Percentiles rank a stretch among this genome's conserved stretches.
Evolutionary conservation across 1,284 basidiomycete species (phyloP).

Genomic region (Cutaneotrichosporon dermatis): DNA sequence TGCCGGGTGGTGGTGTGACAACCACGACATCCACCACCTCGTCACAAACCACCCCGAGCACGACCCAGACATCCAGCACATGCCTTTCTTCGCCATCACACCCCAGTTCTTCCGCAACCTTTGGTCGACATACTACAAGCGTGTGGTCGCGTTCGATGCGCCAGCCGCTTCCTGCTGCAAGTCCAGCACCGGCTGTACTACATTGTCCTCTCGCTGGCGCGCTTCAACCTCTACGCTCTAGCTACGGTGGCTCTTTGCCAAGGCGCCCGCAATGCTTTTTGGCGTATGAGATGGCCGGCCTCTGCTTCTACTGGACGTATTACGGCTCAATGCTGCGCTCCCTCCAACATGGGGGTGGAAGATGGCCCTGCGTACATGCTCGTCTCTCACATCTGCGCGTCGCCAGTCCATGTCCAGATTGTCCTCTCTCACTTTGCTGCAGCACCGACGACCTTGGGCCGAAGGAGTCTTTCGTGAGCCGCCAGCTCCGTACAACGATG

Average conservation of each 20-base stretch:
- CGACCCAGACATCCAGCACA: conserved; percentile 81
- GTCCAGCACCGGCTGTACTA: conserved; percentile 93
- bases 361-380: conserved; percentile 52
- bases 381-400: conserved; percentile 54
- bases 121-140: conserved; percentile 94
- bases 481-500: conserved; percentile 92
- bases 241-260: conserved; percentile 69
- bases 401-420: conserved; percentile 62
- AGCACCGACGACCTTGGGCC: conserved; percentile 89
- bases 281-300: conserved; percentile 51
- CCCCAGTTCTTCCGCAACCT: conserved; percentile 77
- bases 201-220: conserved; percentile 80
- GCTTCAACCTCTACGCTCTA: conserved; percentile 92
- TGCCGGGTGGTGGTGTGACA: conserved; percentile 96
- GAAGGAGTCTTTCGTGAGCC: conserved; percentile 81
- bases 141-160: conserved; percentile 73
- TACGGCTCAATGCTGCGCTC: conserved; percentile 50
- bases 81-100: conserved; percentile 94
- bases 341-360: conserved; percentile 38
- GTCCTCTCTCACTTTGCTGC: conserved; percentile 97
- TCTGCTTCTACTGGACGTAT: conserved; percentile 55
- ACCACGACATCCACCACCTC: conserved; percentile 96
- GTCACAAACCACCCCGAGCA: conserved; percentile 97
- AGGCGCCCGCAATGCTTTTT: conserved; percentile 47
- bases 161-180: conserved; percentile 64